Conservation (phyloP, 1,284 basidiomycete genomes). For the Ceratobasidium sp. region DNA sequence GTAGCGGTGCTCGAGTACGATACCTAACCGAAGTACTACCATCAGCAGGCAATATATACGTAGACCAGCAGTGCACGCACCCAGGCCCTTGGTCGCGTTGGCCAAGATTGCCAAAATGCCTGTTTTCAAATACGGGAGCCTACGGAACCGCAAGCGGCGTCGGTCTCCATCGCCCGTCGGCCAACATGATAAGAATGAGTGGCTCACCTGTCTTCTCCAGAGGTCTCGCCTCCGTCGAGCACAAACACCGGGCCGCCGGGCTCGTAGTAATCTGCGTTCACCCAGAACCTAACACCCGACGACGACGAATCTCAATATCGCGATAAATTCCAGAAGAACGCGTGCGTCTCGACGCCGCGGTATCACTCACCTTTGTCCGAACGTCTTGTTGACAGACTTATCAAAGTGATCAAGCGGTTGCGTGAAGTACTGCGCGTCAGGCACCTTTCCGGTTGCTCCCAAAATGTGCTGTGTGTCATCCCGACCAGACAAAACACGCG, state of each 20-base stretch:
- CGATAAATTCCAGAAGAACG: too few species aligned
- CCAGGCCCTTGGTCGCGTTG: conserved; percentile 80
- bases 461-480: conserved; percentile 9
- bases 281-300: conserved; percentile 70
- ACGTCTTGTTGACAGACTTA: conserved; percentile 62
- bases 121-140: conserved; percentile 56
- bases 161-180: background rate
- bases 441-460: conserved; percentile 25
- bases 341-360: too few species aligned
- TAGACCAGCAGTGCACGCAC: conserved; percentile 66
- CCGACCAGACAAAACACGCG: background rate
- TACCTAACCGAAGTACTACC: conserved; percentile 55
- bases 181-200: background rate
- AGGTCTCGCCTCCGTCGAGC: conserved; percentile 87
- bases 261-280: conserved; percentile 84
- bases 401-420: conserved; percentile 87
- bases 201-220: conserved; percentile 72
- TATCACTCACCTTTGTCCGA: conserved; percentile 63
- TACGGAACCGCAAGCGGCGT: conserved; percentile 58
- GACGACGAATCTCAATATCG: conserved; percentile 44
- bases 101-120: conserved; percentile 60
- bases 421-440: conserved; percentile 67
- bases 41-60: conserved; percentile 47
- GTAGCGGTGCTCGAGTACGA: conserved; percentile 92
- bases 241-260: conserved; percentile 80